Conservation (phyloP, 2,329 filamentous ascomycete genomes). For the Monilinia fructicola region DNA sequence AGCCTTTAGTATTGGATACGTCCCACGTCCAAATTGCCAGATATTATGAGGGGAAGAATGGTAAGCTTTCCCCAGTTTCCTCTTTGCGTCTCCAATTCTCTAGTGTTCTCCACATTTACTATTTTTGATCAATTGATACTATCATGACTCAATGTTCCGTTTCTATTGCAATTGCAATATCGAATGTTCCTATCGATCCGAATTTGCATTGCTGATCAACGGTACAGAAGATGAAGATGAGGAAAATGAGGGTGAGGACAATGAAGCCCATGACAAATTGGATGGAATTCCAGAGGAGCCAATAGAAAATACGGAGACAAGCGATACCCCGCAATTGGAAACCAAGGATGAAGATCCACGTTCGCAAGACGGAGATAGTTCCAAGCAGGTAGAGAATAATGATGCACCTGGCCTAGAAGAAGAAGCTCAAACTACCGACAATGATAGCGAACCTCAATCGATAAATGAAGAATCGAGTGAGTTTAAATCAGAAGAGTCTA, state of each 20-base stretch:
- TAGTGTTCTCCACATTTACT: conserved; percentile 1
- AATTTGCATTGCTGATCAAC: conserved; percentile 11
- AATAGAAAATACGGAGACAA: conserved; percentile 17
- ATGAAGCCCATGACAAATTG: conserved; percentile 15
- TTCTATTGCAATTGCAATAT: conserved; percentile 7
- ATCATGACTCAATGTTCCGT: neutral
- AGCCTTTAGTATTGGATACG: conserved; percentile 27
- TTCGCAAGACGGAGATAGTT: neutral
- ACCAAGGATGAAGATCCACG: conserved; percentile 1
- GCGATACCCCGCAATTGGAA: conserved; percentile 17
- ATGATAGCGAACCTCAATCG: neutral
- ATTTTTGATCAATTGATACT: neutral
- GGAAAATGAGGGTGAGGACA: conserved; percentile 1
- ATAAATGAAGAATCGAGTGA: conserved; percentile 1
- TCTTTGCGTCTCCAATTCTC: conserved; percentile 2
- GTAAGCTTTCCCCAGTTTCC: conserved; percentile 17
- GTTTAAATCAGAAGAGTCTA: conserved; percentile 5
- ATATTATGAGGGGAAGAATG: conserved; percentile 19
- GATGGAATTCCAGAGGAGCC: conserved; percentile 11
- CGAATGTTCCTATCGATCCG: neutral
- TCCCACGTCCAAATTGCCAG: conserved; percentile 26
- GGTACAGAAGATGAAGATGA: conserved; percentile 1
- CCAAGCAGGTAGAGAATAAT: neutral
- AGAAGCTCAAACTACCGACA: neutral
- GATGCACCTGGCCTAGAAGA: neutral